phyloP scores from a whole-genome alignment of 2,329 filamentous ascomycete genomes.

The Diatrype stigma region DNA sequence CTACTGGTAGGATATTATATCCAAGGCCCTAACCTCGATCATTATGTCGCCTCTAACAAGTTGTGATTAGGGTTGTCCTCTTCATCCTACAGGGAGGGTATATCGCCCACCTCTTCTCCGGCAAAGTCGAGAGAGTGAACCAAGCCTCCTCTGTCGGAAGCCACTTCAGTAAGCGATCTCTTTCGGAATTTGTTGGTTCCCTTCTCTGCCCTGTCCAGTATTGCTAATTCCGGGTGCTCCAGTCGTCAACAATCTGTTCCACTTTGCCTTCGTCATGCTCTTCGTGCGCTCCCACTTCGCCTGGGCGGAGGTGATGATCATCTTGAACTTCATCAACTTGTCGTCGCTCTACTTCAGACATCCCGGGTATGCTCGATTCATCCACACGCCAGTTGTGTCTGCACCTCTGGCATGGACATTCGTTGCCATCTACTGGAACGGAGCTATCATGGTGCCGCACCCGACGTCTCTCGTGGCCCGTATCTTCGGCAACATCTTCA shows the following conservation, averaged over 20 bases:
- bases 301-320: constrained; percentile 69
- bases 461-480: constrained; percentile 63
- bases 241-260: constrained; percentile 74
- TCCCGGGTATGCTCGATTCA: constrained; percentile 64
- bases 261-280: constrained; percentile 77
- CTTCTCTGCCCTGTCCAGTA: no score
- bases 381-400: constrained; percentile 71
- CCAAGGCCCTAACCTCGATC: background rate
- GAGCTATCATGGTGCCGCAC: constrained; percentile 74
- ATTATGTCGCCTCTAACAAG: constrained; percentile 2
- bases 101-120: constrained; percentile 70
- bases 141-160: constrained; percentile 72
- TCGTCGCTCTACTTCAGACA: constrained; percentile 77
- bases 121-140: constrained; percentile 57
- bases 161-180: constrained; percentile 57
- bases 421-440: constrained; percentile 84
- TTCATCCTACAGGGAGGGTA: constrained; percentile 75
- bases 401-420: constrained; percentile 84
- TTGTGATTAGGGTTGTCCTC: constrained; percentile 58
- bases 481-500: constrained; percentile 80
- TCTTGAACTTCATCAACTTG: constrained; percentile 81
- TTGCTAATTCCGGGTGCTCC: background rate
- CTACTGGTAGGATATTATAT: constrained; percentile 60
- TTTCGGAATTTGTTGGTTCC: no score
- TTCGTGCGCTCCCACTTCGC: constrained; percentile 74